Evolutionary conservation across 2,329 filamentous ascomycete species (phyloP).

Genomic region (Exophiala spinifera): DNA sequence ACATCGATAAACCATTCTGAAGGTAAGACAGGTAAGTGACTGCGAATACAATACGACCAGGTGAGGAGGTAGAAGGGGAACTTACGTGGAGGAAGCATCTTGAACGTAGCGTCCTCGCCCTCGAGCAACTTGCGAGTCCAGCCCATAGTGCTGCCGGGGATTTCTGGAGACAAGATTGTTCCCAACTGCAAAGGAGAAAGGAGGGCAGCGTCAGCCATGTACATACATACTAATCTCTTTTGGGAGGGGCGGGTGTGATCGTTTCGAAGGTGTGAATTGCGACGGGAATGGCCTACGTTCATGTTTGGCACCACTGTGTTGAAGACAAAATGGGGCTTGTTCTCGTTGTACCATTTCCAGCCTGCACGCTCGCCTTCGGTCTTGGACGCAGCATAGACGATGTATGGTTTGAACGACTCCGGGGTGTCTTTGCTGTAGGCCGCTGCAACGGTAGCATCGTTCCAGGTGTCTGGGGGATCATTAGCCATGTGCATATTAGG

Average conservation of each 20-base stretch:
- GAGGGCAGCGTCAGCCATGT: too few species aligned
- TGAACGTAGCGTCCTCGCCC: not conserved
- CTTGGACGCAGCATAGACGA: conserved; percentile 43
- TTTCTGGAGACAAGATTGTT: conserved; percentile 6
- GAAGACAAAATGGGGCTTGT: conserved; percentile 29
- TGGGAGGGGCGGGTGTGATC: too few species aligned
- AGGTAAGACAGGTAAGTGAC: not conserved
- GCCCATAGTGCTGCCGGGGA: conserved; percentile 14
- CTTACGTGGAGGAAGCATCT: conserved; percentile 5
- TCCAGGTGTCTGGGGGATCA: conserved; percentile 34
- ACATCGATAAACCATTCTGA: conserved; percentile 35
- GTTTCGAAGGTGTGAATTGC: too few species aligned
- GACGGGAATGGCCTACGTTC: conserved; percentile 1
- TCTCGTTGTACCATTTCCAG: conserved; percentile 40
- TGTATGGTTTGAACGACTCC: conserved; percentile 19
- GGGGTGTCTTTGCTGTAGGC: conserved; percentile 40
- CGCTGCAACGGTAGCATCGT: conserved; percentile 32
- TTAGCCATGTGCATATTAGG: too few species aligned
- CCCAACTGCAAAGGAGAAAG: conserved; percentile 1
- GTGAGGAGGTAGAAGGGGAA: too few species aligned
- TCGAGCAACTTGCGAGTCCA: conserved; percentile 26
- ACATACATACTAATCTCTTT: too few species aligned
- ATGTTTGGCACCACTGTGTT: conserved; percentile 28
- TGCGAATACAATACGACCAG: not conserved
- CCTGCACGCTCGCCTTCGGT: conserved; percentile 37